These are phyloP conservation scores for Elongisporangium prolatum DNA, from an alignment of 352 stramenopile species.

Conservation along the genomic window DNA sequence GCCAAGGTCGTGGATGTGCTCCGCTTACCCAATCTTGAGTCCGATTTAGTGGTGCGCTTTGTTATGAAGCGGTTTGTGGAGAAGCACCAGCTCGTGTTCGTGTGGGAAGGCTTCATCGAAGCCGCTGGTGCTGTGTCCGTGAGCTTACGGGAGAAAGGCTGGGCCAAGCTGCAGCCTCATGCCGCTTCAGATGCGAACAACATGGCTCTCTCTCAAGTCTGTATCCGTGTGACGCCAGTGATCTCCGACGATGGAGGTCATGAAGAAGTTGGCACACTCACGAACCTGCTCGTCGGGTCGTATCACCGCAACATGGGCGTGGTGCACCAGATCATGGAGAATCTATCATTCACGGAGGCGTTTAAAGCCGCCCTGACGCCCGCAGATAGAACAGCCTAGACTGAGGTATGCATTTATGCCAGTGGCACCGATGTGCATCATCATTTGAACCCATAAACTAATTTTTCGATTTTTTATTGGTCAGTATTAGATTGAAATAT, in stretches of 20 bases:
- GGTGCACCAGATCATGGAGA: slow-evolving; percentile 18
- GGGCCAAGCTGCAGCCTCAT: slow-evolving; percentile 19
- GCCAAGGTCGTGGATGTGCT: slow-evolving; percentile 43
- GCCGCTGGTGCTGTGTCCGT: slow-evolving; percentile 21
- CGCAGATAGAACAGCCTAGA: neutral
- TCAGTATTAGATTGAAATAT: neutral
- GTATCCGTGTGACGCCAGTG: slow-evolving; percentile 21
- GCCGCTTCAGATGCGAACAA: slow-evolving; percentile 6
- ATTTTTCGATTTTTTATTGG: neutral
- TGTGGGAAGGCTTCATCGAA: slow-evolving; percentile 19
- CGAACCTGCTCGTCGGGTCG: slow-evolving; percentile 19
- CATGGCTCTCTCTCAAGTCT: slow-evolving; percentile 15
- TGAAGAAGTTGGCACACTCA: slow-evolving; percentile 18
- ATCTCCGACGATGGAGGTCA: slow-evolving; percentile 15
- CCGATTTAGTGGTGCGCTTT: slow-evolving; percentile 31
- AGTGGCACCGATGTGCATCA: too few relatives aligned
- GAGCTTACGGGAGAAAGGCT: slow-evolving; percentile 25
- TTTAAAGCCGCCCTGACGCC: neutral
- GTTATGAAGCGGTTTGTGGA: slow-evolving; percentile 35
- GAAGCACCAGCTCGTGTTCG: slow-evolving; percentile 17
- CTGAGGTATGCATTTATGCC: neutral
- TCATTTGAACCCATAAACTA: neutral
- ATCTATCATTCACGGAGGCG: slow-evolving; percentile 4
- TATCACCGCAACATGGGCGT: slow-evolving; percentile 18
- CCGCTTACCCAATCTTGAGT: slow-evolving; percentile 18